Base-by-base conservation (phyloP, 805 yeast species). In the Starmerella gropengiesseri region DNA sequence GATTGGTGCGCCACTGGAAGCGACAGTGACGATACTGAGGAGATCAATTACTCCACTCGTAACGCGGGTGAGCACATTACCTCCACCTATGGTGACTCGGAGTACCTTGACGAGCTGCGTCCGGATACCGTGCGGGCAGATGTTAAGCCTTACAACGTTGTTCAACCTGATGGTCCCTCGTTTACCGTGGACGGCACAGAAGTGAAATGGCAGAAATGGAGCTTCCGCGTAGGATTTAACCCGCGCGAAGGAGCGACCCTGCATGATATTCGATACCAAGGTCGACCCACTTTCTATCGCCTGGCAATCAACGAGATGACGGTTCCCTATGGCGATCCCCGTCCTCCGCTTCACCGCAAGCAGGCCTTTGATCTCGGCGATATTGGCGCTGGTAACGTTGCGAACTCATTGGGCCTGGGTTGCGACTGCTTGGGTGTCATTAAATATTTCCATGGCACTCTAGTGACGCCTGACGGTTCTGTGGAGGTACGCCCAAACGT, bases 281-380 rank as follows among this genome's bases (percentile, higher is more conserved):
- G 87, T 40, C 76, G 91, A 62, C 78, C 81, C 36, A 64, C 77
- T 31, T 73, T 81, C 57, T 81, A 82, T 70, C 72, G 91, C 62
- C 60, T 80, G 30, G 70, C 85, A 2, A 65, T 81, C 48, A 74
- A 81, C 40, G 93, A 81, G 64, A 81, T 81, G 93, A 80, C 87
- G 25, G 93, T 82, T 48, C 89, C 91, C 27, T 81, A 81, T 56
- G 85, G 84, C 59, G 87, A 81, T 60, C 84, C 86, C 55, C 72
- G 87, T 61, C 75, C 77, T 30, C 89, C 91, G 50, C 76, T 70
- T 67, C 86, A 80, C 64, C 76, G 89, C 68, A 81, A 81, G 65
- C 89, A 80, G 64, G 91, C 91, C 20, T 81, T 81, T 52, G 89
- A 81, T 62, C 67, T 81, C 57, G 89, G 89, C 60, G 89, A 81